Percentiles rank a stretch among this genome's conserved stretches.
Conservation (phyloP, 225 moss, liverwort and hornwort genomes). For the Polytrichum formosum region DNA sequence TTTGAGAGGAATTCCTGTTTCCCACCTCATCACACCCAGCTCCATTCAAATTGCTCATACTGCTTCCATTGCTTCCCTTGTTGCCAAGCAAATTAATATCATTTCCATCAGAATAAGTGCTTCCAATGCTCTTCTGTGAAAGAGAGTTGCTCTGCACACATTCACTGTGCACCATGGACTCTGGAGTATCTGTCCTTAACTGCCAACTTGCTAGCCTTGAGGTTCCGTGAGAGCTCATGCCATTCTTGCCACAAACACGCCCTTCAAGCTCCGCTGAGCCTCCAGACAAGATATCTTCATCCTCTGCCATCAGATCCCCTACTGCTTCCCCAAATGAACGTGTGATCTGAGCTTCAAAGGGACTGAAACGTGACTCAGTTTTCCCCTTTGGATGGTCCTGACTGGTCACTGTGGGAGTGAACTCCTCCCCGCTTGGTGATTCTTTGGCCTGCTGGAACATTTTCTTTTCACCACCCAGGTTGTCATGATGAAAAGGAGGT, state of each 20-base stretch:
- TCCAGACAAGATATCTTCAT: slow-evolving; percentile 46
- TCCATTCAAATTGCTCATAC: slow-evolving; percentile 8
- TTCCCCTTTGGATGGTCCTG: slow-evolving; percentile 32
- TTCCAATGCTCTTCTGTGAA: slow-evolving; percentile 19
- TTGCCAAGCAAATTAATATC: slow-evolving; percentile 10
- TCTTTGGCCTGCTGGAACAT: slow-evolving; percentile 10
- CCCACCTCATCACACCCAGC: slow-evolving; percentile 23
- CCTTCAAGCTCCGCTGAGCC: slow-evolving; percentile 32
- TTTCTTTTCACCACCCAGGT: slow-evolving; percentile 4
- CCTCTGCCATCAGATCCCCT: slow-evolving; percentile 59
- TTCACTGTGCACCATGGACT: slow-evolving; percentile 46
- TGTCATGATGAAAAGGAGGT: slow-evolving; percentile 13
- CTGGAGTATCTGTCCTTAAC: slow-evolving; percentile 23
- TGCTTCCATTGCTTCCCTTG: slow-evolving; percentile 5
- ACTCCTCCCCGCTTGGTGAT: slow-evolving; percentile 10
- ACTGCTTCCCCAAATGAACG: slow-evolving; percentile 54
- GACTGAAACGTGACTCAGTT: slow-evolving; percentile 48
- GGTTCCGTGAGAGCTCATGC: slow-evolving; percentile 14
- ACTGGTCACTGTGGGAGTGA: slow-evolving; percentile 19
- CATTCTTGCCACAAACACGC: slow-evolving; percentile 13
- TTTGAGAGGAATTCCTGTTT: slow-evolving; percentile 13
- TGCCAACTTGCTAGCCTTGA: slow-evolving; percentile 11
- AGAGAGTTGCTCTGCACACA: slow-evolving; percentile 28
- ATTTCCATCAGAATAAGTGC: slow-evolving; percentile 28
- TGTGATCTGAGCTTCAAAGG: slow-evolving; percentile 48